Base-by-base conservation (phyloP, 345 rosid species). In the Populus ilicifolia region DNA sequence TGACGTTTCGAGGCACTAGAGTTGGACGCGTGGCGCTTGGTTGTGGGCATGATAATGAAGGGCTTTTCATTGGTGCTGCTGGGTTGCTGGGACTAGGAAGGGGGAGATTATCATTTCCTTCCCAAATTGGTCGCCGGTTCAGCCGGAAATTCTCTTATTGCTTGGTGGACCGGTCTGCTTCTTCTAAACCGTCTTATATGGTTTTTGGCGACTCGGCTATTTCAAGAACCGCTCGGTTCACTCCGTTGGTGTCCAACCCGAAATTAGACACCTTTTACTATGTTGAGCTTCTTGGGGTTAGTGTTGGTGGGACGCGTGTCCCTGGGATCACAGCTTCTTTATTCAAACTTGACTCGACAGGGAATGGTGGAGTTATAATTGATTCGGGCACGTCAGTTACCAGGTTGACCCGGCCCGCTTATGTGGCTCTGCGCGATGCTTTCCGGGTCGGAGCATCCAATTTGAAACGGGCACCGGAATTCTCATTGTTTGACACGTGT, bases 211-310 rank as follows among this genome's bases (percentile, higher is more conserved):
- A 91, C 81, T 80, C 86, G 10, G 97, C 99, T 36, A 70, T 89
- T 41, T 87, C 98, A 17, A 86, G 97, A 59, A 79, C 88, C 78
- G 93, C 97, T 35, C 82, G 78, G 73, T 94, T 91, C 90, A 96
- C 99, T 4, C 94, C 97, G 6, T 61, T 96, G 62, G 17, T 92
- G 6, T 67, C 88, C 0, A 96, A 96, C 75, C 99, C 98, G 1
- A 92, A 91, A 83, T 90, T 96, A 4, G 97, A 92, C 67, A 96
- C 99, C 2, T 96, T 96, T 79, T 96, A 96, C 89, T 96, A 94
- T 90, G 82, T 91, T 3, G 97, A 91, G 35, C 94, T 96, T 23
- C 78, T 92, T 18, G 98, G 94, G 25, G 86, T 94, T 6, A 96
- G 99, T 76, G 92, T 96, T 23, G 98, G 99, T 0, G 98, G 99